Conservation (phyloP, 257 asterid genomes). For the Henckelia pumila region DNA sequence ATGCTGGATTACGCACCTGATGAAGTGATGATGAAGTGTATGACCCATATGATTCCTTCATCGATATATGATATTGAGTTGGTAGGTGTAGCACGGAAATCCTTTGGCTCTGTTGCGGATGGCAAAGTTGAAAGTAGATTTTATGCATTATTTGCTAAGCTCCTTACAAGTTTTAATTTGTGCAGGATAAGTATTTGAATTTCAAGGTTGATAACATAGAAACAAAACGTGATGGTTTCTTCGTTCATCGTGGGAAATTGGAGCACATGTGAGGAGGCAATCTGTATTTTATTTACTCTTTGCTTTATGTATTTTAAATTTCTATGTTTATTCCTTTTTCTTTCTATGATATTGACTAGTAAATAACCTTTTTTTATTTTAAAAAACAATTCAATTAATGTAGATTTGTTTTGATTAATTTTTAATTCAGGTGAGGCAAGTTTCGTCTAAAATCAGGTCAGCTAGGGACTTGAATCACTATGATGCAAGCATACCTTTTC, state of each 20-base stretch:
- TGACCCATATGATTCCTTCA: constrained; percentile 95
- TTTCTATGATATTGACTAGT: no score
- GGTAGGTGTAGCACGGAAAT: constrained; percentile 45
- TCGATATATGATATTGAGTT: constrained; percentile 93
- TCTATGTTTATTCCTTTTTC: no score
- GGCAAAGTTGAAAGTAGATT: not conserved
- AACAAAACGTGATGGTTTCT: constrained; percentile 91
- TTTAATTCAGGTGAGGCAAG: no score
- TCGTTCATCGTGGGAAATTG: constrained; percentile 91
- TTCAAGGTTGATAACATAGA: constrained; percentile 93
- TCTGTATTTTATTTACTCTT: not conserved
- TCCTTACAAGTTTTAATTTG: constrained; percentile 16
- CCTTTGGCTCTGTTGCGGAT: constrained; percentile 11
- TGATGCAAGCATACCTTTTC: constrained; percentile 62
- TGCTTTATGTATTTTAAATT: no score
- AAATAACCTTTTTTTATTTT: no score
- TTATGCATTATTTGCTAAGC: constrained; percentile 17
- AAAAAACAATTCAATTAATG: no score
- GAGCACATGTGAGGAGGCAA: constrained; percentile 67
- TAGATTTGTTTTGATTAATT: no score
- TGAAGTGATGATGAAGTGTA: constrained; percentile 97
- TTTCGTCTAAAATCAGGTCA: no score
- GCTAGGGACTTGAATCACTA: constrained; percentile 92
- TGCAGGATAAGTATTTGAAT: constrained; percentile 98
- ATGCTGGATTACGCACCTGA: constrained; percentile 79